Evolutionary conservation across 192 early-diverging fungal genomes (phyloP).

Genomic region (Mortierella claussenii): DNA sequence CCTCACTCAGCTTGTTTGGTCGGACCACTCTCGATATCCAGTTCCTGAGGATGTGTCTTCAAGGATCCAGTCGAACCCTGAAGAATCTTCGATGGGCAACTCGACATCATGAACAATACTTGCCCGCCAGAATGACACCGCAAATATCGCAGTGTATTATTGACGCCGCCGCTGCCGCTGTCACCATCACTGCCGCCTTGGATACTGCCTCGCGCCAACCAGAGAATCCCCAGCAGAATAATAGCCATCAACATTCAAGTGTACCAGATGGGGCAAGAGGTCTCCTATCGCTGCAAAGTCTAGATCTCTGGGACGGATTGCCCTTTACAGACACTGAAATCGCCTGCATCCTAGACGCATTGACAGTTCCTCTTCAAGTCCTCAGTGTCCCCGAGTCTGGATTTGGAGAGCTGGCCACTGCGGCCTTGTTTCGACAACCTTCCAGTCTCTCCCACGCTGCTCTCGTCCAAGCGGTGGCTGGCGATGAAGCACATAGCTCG

Average conservation of each 20-base stretch:
- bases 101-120: background rate
- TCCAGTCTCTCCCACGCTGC: background rate
- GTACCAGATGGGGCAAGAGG: no score
- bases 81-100: background rate
- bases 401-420: background rate
- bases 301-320: constrained; percentile 2
- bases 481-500: background rate
- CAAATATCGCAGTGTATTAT: background rate
- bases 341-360: background rate
- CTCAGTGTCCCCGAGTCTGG: background rate
- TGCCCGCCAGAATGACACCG: background rate
- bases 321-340: constrained; percentile 1
- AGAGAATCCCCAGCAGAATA: no score
- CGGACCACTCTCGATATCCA: background rate
- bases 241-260: no score
- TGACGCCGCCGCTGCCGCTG: background rate
- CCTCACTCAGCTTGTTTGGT: background rate
- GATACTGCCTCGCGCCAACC: no score
- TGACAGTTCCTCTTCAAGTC: background rate
- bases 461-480: background rate
- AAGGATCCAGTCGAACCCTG: background rate
- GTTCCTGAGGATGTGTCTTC: background rate
- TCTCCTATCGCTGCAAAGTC: background rate
- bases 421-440: background rate
- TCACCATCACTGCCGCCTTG: no score